These are phyloP conservation scores for Dactylellina parvicollis DNA, from an alignment of 2,329 filamentous ascomycete species.

Conservation along the genomic window DNA sequence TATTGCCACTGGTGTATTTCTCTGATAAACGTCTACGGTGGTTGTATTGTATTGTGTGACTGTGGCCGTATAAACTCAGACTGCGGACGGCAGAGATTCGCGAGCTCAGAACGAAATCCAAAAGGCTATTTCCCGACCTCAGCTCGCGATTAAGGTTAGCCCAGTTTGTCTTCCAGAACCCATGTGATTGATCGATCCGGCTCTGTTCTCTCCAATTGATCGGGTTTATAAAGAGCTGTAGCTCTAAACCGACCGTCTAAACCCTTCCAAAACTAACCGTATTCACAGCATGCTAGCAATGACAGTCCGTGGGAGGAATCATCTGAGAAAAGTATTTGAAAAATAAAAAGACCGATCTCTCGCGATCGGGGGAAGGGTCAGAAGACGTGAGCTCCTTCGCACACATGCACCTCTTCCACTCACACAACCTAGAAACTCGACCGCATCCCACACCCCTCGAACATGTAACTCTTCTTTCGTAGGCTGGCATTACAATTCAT, in stretches of 20 bases:
- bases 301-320: no score
- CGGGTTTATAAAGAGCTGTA: no score
- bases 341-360: neutral
- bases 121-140: neutral
- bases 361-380: neutral
- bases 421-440: no score
- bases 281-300: no score
- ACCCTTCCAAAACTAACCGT: no score
- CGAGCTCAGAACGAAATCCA: slow-evolving; percentile 18
- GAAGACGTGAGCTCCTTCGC: slow-evolving; percentile 1
- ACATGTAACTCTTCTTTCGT: no score
- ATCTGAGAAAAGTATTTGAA: neutral
- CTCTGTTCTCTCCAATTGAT: no score
- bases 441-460: neutral
- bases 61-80: neutral
- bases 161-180: neutral
- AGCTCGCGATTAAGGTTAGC: slow-evolving; percentile 21
- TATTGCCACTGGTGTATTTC: neutral
- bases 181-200: no score
- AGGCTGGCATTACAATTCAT: neutral
- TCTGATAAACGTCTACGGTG: no score
- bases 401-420: neutral
- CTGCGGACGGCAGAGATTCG: slow-evolving; percentile 17
- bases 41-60: slow-evolving; percentile 2
- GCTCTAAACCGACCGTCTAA: no score